Base-by-base conservation (phyloP, 2,329 filamentous ascomycete species). In the Ceratocystis variospora region DNA sequence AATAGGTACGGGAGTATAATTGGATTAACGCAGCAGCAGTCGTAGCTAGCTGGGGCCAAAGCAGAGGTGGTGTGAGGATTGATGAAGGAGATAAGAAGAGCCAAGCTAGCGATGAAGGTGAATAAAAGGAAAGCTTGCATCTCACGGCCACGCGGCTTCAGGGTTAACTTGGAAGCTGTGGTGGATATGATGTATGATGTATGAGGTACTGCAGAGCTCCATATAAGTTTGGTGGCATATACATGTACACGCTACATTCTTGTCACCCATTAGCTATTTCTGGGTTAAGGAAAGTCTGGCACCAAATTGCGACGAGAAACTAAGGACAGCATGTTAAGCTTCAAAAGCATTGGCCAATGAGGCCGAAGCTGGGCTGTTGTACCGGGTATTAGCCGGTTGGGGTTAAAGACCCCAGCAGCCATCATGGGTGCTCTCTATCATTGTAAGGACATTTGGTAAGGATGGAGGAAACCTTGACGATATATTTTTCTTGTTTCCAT, bases 241-340 rank as follows among this genome's bases (percentile, higher is more conserved):
- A 19, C 66, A 68, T 63, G 66, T 68, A 68, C 59, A 65, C 28
- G 61, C 25, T 50, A 33, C 37, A 12, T 33, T 22, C 15, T 44
- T 17, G 31, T 44, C 22, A 33, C n/a, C 63, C 19, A 25, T 5
- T 2, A 53, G 12, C 7, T 10, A 25, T 19, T 10, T 10, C 46
- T 48, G 46, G 37, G 37, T 41, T 41, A 41, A 15, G 37, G 37
- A 10, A 41, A 15, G 37, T 12, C 37, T 41, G 37, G 37, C 37
- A 4, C 37, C 46, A 48, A 48, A 48, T 48, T 53, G 48, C 8
- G 19, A 6, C 1, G 25, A 53, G 48, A 22, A 53, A 59, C 50
- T 65, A 41, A 65, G 63, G 63, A 65, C 63, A 65, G 37, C 63
- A 65, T 65, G 63, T 57, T 59, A 65, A 55, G 50, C 61, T 59